Evolutionary conservation across 805 yeast genomes (phyloP), one percentile per base, ranked within the genome.

Genomic region (Pichia scutulata): DNA sequence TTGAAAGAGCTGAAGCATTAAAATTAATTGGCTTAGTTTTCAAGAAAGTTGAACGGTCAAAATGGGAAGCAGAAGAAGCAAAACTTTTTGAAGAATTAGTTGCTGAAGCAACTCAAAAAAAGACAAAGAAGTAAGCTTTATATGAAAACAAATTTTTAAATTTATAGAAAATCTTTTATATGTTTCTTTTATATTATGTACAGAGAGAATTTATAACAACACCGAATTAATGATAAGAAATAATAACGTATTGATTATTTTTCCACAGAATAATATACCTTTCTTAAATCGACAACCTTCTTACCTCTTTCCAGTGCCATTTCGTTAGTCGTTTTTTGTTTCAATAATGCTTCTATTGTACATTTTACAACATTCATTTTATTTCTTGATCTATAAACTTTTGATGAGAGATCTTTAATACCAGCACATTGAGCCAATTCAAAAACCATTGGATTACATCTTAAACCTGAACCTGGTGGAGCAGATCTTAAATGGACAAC

Each of bases 381-480:
- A 71, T 92, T 93, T 74, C 98, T 81, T 37, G 96, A 87, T 62
- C 89, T 84, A 74, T 86, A 88, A 44, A 92, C 86, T 64, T 92
- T 92, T 5, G 95, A 97, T 60, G 89, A 80, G 61, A 93, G 72
- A 70, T 93, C 99, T 68, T 85, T 86, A 67, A 93, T 89, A 55
- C 99, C 99, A 1, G 90, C 96, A 52, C 89, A 82, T 65, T 85
- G 86, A 68, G 97, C 90, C 52, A 93, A 81, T 70, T 89, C 97
- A 61, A 84, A 89, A 55, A 93, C 82, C 66, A 84, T 80, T 57
- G 87, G 95, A 70, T 90, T 90, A 43, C 89, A 96, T 60, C 97
- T 78, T 53, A 93, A 76, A 21, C 99, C 99, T 55, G 85, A 85
- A 61, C 97, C 98, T 1, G 96, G 84, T 23, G 96, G 93, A 1